Evolutionary conservation across 2,329 filamentous ascomycete genomes (phyloP).

Genomic region (Pseudogymnoascus verrucosus): DNA sequence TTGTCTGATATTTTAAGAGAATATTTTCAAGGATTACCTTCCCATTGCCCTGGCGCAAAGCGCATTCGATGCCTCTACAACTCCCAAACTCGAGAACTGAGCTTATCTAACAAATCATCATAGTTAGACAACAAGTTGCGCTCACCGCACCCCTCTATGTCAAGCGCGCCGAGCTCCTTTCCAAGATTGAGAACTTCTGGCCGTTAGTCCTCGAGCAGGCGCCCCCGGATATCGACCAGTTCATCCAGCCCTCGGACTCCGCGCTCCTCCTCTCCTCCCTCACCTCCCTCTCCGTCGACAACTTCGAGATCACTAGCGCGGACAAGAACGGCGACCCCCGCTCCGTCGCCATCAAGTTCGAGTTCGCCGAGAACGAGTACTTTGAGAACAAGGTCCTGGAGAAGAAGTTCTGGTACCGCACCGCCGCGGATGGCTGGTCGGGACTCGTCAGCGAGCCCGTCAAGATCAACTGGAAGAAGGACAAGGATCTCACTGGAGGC

Average conservation of each 20-base stretch:
- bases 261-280: constrained; percentile 63
- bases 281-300: constrained; percentile 61
- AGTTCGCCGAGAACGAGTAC: constrained; percentile 73
- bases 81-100: not conserved
- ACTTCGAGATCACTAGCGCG: constrained; percentile 64
- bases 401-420: constrained; percentile 88
- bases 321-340: constrained; percentile 65
- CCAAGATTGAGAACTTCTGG: constrained; percentile 84
- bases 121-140: constrained; percentile 66
- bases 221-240: constrained; percentile 78
- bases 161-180: constrained; percentile 63
- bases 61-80: not conserved
- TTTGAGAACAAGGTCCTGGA: constrained; percentile 72
- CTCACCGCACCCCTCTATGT: constrained; percentile 65
- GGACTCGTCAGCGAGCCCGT: constrained; percentile 86
- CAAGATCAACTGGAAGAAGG: constrained; percentile 77
- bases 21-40: not conserved
- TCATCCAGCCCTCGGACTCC: constrained; percentile 74
- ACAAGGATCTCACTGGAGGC: constrained; percentile 75
- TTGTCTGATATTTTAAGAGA: not conserved
- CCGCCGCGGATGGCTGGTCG: constrained; percentile 57
- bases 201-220: constrained; percentile 84
- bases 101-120: constrained; percentile 13
- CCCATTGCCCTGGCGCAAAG: not conserved
- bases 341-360: constrained; percentile 68